A percentile compares a stretch with the other conserved stretches of the same genome.
These are phyloP conservation scores for Aspergillus ochraceoroseus DNA, from an alignment of 2,329 filamentous ascomycete species.

Conservation along the genomic window DNA sequence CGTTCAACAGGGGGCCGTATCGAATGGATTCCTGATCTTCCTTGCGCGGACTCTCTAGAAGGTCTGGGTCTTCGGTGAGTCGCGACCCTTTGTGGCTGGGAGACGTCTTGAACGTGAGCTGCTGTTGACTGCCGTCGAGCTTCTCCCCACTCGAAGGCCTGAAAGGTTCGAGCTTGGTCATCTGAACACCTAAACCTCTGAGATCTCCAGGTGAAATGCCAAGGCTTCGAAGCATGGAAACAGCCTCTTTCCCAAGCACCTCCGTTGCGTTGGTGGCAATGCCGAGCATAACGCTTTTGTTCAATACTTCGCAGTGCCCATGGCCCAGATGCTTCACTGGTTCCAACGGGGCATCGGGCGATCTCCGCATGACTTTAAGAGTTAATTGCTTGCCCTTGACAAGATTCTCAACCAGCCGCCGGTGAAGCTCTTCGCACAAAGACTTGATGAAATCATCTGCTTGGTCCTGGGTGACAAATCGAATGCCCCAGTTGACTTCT, in stretches of 20 bases:
- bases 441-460: slow-evolving; percentile 87
- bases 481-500: slow-evolving; percentile 96
- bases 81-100: slow-evolving; percentile 27
- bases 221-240: slow-evolving; percentile 76
- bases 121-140: slow-evolving; percentile 70
- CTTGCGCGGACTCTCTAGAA: slow-evolving; percentile 43
- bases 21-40: slow-evolving; percentile 30
- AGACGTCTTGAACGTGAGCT: slow-evolving; percentile 62
- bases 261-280: slow-evolving; percentile 74
- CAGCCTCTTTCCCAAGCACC: slow-evolving; percentile 70
- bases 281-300: slow-evolving; percentile 77
- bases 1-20: slow-evolving; percentile 31
- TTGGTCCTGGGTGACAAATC: slow-evolving; percentile 86
- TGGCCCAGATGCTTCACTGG: slow-evolving; percentile 91
- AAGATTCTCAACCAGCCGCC: slow-evolving; percentile 71
- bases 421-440: slow-evolving; percentile 77
- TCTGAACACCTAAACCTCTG: slow-evolving; percentile 85
- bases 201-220: slow-evolving; percentile 85
- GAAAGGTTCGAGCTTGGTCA: slow-evolving; percentile 83
- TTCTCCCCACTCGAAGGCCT: slow-evolving; percentile 55
- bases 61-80: slow-evolving; percentile 45
- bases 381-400: slow-evolving; percentile 86
- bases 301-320: slow-evolving; percentile 90
- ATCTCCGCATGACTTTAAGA: slow-evolving; percentile 88
- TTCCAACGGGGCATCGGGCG: slow-evolving; percentile 80